Base-by-base conservation (phyloP, 176 grass and related monocot species). In the Raddia guianensis region DNA sequence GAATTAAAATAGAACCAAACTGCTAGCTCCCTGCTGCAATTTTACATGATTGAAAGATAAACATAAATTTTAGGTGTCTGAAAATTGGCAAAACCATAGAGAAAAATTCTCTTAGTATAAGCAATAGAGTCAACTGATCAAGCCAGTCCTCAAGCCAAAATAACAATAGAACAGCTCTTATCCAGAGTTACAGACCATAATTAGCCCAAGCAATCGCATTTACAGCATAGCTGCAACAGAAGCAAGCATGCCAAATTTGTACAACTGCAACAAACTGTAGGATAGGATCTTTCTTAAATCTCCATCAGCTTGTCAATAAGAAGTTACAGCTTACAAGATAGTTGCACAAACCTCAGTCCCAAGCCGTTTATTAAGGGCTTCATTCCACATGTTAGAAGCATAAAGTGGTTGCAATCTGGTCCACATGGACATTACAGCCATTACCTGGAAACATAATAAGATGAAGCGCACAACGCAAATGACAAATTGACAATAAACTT, bases 311-410 rank as follows among this genome's bases (percentile, higher is more conserved):
- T 34, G 34, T 32, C 49, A 56, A 40, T 80, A 56, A 7, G 13
- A 57, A 66, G 34, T 37, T 35, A 19, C 15, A 6, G 11, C 11
- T 8, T 40, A 57, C 73, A 50, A 53, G 62, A 44, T 47, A 66
- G 50, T 35, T 75, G 48, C 80, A 81, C 68, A 53, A 71, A 99
- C 97, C 93, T 99, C 91, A 63, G 93, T 99, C 53, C 90, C 97
- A 62, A 99, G 97, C 19, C 97, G 69, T 65, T 99, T 99, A 67
- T 99, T 99, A 66, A 99, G 97, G 35, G 97, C 93, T 88, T 99
- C 97, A 73, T 99, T 99, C 97, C 97, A 99, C 97, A 99, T 99
- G 76, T 99, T 96, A 58, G 97, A 83, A 88, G 93, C 93, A 78
- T 99, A 93, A 69, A 64, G 76, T 77, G 97, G 97, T 84, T 99